Evolutionary conservation across 352 stramenopile genomes (phyloP), one percentile per base, ranked within the genome.

Genomic region (Pythium phragmiticola): DNA sequence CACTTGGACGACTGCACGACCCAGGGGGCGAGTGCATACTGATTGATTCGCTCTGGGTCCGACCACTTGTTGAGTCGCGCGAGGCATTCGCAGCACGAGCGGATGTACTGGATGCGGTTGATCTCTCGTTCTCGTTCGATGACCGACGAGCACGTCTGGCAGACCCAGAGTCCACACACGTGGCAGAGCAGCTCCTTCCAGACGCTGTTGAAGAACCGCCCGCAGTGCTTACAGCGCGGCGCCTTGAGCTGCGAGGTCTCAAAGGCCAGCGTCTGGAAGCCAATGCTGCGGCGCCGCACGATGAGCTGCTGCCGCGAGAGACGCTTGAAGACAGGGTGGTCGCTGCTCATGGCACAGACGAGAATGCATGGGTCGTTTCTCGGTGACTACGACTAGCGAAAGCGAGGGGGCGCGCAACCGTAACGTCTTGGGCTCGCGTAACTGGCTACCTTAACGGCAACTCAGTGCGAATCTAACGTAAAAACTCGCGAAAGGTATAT

Each of bases 311-410:
- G 74, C 2, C 76, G 70, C 5, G 73, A 74, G 23, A 85, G 67
- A 17, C 78, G 75, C 66, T 74, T 75, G 73, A 85, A 88, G 9
- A 88, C 70, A 9, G 75, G 65, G 64, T 88, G 78, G 37, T 88
- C 78, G 43, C 52, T 67, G 43, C 43, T 56, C 49, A 56, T 56
- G 34, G 26, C 26, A 21, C 21, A 21, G 21, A 21, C 21, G 26
- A 30, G 26, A 30, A 30, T 30, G 26, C 1, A 30, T 30, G 26
- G 26, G 26, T 30, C 26, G 26, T 30, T 46, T 16, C 8, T 9
- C 1, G 3, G 16, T 3, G 39, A 14, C 16, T 46, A 46, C 39
- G 39, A 46, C 14, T 14, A 19, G 9, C 8, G 39, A 42, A 42
- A 9, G 16, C 39, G 13, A 46, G 16, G 16, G 8, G 39, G 16